Conservation (phyloP, 768 basidiomycete species). For the Collybia nuda region DNA sequence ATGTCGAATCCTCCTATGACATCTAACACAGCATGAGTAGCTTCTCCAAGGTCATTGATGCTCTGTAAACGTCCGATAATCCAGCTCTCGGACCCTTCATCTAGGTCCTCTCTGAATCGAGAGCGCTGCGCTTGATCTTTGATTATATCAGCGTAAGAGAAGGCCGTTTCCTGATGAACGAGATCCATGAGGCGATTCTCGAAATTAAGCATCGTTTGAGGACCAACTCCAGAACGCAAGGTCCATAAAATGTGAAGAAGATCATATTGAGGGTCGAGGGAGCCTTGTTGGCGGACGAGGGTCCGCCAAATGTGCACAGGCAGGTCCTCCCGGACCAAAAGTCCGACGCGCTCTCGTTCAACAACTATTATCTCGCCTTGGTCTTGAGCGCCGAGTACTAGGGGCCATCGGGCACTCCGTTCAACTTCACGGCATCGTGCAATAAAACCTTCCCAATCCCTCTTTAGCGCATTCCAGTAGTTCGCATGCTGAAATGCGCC, state of each 20-base stretch:
- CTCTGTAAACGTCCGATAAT: constrained; percentile 58
- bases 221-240: constrained; percentile 59
- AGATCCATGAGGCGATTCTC: constrained; percentile 63
- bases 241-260: constrained; percentile 66
- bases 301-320: constrained; percentile 57
- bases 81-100: constrained; percentile 62
- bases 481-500: constrained; percentile 76
- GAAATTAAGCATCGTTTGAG: constrained; percentile 51
- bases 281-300: constrained; percentile 40
- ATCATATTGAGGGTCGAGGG: constrained; percentile 50
- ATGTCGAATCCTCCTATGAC: constrained; percentile 70
- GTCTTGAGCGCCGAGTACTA: constrained; percentile 55
- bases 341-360: constrained; percentile 76
- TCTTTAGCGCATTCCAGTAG: constrained; percentile 82
- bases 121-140: constrained; percentile 59
- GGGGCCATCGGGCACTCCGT: constrained; percentile 79
- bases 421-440: constrained; percentile 91
- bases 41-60: constrained; percentile 54
- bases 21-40: constrained; percentile 60
- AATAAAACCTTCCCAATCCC: constrained; percentile 96
- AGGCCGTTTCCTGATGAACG: constrained; percentile 75
- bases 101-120: constrained; percentile 54
- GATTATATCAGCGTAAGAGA: constrained; percentile 74
- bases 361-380: constrained; percentile 56
- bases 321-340: constrained; percentile 63